Evolutionary conservation across 202 grass and related monocot species (phyloP).

Genomic region (Sporobolus alterniflorus): DNA sequence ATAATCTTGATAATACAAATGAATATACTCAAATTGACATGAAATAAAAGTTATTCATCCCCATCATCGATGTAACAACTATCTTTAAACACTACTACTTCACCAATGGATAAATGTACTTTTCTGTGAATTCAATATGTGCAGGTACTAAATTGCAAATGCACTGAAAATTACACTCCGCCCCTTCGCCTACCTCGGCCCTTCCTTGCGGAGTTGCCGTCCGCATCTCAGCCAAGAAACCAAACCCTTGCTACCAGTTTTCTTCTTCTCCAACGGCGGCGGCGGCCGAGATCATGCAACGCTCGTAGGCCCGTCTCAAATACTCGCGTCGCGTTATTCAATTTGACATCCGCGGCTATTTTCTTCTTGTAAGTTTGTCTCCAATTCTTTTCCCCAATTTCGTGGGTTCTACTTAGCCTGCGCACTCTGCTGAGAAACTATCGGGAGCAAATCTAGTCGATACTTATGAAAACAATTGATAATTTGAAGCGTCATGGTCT

Average conservation of each 20-base stretch:
- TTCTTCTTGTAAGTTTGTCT: not conserved
- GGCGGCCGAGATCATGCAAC: not conserved
- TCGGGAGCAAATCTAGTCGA: not conserved
- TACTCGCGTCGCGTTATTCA: not conserved
- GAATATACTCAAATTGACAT: no score
- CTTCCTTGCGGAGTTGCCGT: not conserved
- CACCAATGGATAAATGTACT: no score
- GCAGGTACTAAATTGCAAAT: not conserved
- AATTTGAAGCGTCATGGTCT: not conserved
- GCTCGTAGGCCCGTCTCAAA: not conserved
- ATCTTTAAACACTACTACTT: no score
- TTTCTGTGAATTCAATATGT: not conserved
- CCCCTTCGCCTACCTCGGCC: not conserved
- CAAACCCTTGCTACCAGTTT: not conserved
- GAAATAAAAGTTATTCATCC: no score
- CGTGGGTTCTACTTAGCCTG: not conserved
- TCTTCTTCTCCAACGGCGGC: not conserved
- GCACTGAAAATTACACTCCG: not conserved
- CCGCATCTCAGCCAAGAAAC: not conserved
- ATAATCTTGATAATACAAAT: no score
- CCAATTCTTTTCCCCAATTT: not conserved
- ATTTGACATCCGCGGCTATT: not conserved
- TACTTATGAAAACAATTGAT: not conserved
- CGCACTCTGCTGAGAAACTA: not conserved
- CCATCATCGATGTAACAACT: no score